Conservation (phyloP, 2,329 filamentous ascomycete genomes). For the Colletotrichum endophyticum region DNA sequence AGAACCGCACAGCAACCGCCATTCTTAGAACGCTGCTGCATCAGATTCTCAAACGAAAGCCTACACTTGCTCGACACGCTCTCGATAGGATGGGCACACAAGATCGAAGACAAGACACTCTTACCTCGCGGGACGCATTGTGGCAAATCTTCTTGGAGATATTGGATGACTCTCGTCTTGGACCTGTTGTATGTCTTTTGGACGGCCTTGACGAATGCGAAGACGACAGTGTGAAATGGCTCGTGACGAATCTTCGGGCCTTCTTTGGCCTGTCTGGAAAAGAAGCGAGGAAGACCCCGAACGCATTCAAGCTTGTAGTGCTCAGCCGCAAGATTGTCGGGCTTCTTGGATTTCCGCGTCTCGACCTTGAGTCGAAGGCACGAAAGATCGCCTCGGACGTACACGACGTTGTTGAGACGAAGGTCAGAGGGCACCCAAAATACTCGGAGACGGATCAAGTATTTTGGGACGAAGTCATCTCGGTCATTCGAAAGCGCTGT, state of each 20-base stretch:
- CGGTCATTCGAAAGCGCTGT: not conserved
- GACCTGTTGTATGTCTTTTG: not conserved
- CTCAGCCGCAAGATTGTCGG: not conserved
- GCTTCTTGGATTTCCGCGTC: not conserved
- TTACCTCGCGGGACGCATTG: not conserved
- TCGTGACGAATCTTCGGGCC: not conserved
- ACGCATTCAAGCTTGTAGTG: not conserved
- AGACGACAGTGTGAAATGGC: not conserved
- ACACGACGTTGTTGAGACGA: no score
- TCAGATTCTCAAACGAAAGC: not conserved
- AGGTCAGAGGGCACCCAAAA: not conserved
- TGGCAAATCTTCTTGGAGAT: not conserved
- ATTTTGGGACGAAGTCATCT: not conserved
- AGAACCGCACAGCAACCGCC: not conserved
- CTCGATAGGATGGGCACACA: not conserved
- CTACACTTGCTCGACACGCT: not conserved
- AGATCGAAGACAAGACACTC: not conserved
- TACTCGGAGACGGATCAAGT: not conserved
- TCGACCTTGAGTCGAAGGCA: not conserved
- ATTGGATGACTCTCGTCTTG: not conserved
- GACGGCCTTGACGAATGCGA: not conserved
- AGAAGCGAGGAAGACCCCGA: not conserved
- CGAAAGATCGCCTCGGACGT: not conserved
- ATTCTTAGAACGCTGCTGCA: not conserved
- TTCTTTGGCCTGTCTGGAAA: not conserved